Conservation (phyloP, 2,329 filamentous ascomycete genomes). For the Thelonectria olida region DNA sequence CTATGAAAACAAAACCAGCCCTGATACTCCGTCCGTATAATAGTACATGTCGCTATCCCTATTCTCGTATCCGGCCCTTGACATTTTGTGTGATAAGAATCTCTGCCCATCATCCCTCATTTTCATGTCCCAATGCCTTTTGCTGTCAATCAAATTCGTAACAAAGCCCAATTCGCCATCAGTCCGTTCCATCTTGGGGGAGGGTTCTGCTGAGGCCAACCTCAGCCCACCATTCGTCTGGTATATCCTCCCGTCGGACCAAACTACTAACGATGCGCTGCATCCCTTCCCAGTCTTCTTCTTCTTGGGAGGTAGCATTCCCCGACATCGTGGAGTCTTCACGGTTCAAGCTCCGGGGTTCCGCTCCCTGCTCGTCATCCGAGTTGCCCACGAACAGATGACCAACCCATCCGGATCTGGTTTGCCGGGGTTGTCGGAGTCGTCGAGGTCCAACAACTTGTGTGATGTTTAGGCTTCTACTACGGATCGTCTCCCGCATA, state of each 20-base stretch:
- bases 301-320: slow-evolving; percentile 36
- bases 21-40: slow-evolving; percentile 2
- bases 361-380: slow-evolving; percentile 38
- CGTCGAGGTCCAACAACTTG: background rate
- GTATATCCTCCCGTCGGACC: slow-evolving; percentile 76
- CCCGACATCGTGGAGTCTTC: slow-evolving; percentile 33
- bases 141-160: slow-evolving; percentile 5
- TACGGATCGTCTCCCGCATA: background rate
- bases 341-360: slow-evolving; percentile 26
- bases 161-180: slow-evolving; percentile 7
- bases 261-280: slow-evolving; percentile 77
- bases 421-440: background rate
- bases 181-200: slow-evolving; percentile 41
- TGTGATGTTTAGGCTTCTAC: background rate
- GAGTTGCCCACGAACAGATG: slow-evolving; percentile 39
- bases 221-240: slow-evolving; percentile 84
- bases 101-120: background rate
- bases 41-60: slow-evolving; percentile 7
- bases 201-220: slow-evolving; percentile 72
- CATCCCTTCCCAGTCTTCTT: slow-evolving; percentile 66
- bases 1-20: background rate
- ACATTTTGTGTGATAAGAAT: slow-evolving; percentile 1
- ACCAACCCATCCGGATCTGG: slow-evolving; percentile 34
- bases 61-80: background rate
- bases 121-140: background rate